Evolutionary conservation across 441 rosid species (phyloP), one percentile per base, ranked within the genome.

Genomic region (Eutrema salsugineum): DNA sequence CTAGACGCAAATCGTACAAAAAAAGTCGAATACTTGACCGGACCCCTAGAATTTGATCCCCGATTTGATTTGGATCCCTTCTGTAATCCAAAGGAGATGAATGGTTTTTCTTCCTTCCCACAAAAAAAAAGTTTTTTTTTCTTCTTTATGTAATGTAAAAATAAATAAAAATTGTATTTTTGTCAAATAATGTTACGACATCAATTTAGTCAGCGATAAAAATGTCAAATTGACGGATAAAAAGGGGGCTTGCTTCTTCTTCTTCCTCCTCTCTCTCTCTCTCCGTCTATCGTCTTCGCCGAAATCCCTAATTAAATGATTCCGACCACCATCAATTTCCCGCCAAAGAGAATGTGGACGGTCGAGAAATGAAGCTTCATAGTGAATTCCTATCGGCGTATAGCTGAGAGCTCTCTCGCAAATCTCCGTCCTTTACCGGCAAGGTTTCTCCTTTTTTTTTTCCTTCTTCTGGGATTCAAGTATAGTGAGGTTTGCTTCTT

Each of bases 281-380:
- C 19, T 35, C 17, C 36, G 15, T 46, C 60, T 66, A 58, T 73
- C 71, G 38, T 24, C 60, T 51, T 66, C 61, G 49, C 61, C 14
- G 39, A 66, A 57, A 47, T 48, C 74, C 57, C 47, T 59, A 47
- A 58, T n/a, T 35, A 4, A 14, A n/a, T 32, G 32, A 5, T 30
- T 30, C 27, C 58, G 39, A 32, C 43, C 39, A 50, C 59, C 47
- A 14, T 43, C 53, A 56, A 55, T 56, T 73, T 77, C 81, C 83
- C 79, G 81, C 79, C 77, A 70, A 11, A 58, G 49, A 36, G 50
- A 56, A 67, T 32, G 28, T 39, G 22, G 15, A 22, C 15, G 8
- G 40, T 17, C 30, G 15, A 46, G 35, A 49, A 24, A 56, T 54
- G 24, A 42, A 55, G 9, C 35, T 10, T 33, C 14, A 22, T 3